Conservation (phyloP, 176 grass and related monocot species). For the Otatea glauca region DNA sequence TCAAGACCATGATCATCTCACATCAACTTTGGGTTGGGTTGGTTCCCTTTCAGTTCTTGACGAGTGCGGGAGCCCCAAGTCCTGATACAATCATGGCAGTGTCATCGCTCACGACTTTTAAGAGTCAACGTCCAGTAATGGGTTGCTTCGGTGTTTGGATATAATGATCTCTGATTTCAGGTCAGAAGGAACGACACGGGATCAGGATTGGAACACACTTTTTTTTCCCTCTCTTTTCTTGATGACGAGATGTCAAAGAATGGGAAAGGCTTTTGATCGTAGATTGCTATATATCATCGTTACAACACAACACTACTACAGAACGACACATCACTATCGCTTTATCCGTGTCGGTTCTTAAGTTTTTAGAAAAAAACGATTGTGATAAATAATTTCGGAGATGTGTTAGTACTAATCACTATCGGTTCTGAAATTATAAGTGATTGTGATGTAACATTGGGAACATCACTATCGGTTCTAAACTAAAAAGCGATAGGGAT, state of each 20-base stretch:
- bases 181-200: constrained; percentile 16
- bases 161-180: constrained; percentile 1
- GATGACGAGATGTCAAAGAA: constrained; percentile 35
- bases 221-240: neutral
- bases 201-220: constrained; percentile 23
- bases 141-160: constrained; percentile 31
- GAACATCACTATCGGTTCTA: no score
- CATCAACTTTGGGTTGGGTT: neutral
- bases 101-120: neutral
- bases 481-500: no score
- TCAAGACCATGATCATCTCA: neutral
- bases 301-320: constrained; percentile 54
- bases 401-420: no score
- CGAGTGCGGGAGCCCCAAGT: constrained; percentile 22
- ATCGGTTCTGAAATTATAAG: no score
- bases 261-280: constrained; percentile 22
- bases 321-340: no score
- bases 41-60: constrained; percentile 27
- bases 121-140: constrained; percentile 47
- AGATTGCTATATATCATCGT: constrained; percentile 42
- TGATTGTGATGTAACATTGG: no score
- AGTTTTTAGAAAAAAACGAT: no score
- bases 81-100: constrained; percentile 36
- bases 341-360: no score
- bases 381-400: no score